phyloP scores from a whole-genome alignment of 257 asterid species.

The Pogostemon cablin region DNA sequence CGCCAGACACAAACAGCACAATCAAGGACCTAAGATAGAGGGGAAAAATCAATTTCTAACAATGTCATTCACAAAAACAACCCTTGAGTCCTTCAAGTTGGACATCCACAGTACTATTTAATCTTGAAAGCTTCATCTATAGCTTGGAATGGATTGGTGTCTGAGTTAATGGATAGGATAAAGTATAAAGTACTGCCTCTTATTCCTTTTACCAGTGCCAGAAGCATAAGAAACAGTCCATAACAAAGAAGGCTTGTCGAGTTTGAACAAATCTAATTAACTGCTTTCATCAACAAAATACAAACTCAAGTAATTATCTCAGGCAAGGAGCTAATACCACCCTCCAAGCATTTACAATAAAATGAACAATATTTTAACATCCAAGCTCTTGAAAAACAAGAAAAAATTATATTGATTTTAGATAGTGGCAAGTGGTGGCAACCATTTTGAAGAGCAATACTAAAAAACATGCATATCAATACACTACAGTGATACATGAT shows the following conservation, averaged over 20 bases:
- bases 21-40: not conserved
- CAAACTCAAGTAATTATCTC: not conserved
- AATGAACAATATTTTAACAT: conserved; percentile 14
- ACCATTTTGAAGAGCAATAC: conserved; percentile 24
- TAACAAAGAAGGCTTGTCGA: conserved; percentile 5
- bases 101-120: not conserved
- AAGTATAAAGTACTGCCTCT: not conserved
- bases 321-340: conserved; percentile 22
- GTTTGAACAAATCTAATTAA: conserved; percentile 13
- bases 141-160: not conserved
- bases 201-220: too few species aligned
- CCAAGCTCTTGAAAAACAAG: conserved; percentile 24
- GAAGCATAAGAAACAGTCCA: conserved; percentile 19
- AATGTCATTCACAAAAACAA: not conserved
- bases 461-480: conserved; percentile 22
- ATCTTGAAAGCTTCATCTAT: not conserved
- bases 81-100: not conserved
- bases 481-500: conserved; percentile 16
- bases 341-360: conserved; percentile 1
- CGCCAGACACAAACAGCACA: not conserved
- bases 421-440: conserved; percentile 22
- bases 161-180: not conserved
- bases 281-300: conserved; percentile 20
- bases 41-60: not conserved
- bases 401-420: not conserved